A percentile compares a stretch with the other conserved stretches of the same genome.
These are phyloP conservation scores for Neoarthrinium moseri DNA, from an alignment of 2,329 filamentous ascomycete species.

Conservation along the genomic window DNA sequence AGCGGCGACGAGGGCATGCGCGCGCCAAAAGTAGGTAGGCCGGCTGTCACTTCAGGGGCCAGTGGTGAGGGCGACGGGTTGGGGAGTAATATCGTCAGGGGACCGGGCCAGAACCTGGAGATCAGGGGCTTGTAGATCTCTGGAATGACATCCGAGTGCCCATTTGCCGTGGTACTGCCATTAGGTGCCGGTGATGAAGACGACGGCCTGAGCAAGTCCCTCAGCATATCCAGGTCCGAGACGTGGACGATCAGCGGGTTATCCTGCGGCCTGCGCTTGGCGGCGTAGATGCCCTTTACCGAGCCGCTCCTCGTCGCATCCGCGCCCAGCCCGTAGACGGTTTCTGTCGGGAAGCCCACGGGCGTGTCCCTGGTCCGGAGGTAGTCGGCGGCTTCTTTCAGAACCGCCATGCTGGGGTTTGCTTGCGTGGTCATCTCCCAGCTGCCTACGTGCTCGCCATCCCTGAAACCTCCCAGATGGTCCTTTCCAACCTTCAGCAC, in stretches of 20 bases:
- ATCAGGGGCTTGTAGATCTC: constrained; percentile 77
- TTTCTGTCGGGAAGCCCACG: constrained; percentile 96
- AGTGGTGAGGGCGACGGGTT: constrained; percentile 68
- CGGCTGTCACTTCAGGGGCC: constrained; percentile 89
- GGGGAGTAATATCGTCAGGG: constrained; percentile 85
- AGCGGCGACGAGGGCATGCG: constrained; percentile 84
- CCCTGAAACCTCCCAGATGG: constrained; percentile 23
- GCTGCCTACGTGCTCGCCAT: constrained; percentile 20
- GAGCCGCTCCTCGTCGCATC: constrained; percentile 84
- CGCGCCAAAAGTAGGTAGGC: constrained; percentile 79
- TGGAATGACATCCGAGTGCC: constrained; percentile 53
- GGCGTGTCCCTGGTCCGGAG: constrained; percentile 68
- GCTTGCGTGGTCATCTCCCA: constrained; percentile 24
- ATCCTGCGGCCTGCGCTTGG: constrained; percentile 87
- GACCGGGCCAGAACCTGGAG: constrained; percentile 87
- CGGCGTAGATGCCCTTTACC: constrained; percentile 87
- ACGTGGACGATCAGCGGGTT: constrained; percentile 96
- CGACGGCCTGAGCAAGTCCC: constrained; percentile 54
- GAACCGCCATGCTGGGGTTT: constrained; percentile 24
- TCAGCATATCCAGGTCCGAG: constrained; percentile 75
- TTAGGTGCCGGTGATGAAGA: no score
- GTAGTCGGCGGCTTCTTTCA: constrained; percentile 65
- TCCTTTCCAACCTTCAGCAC: constrained; percentile 21
- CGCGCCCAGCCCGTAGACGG: constrained; percentile 94
- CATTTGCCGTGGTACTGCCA: constrained; percentile 22